Base-by-base conservation (phyloP, 2,329 filamentous ascomycete genomes). In the Fusarium albidum region DNA sequence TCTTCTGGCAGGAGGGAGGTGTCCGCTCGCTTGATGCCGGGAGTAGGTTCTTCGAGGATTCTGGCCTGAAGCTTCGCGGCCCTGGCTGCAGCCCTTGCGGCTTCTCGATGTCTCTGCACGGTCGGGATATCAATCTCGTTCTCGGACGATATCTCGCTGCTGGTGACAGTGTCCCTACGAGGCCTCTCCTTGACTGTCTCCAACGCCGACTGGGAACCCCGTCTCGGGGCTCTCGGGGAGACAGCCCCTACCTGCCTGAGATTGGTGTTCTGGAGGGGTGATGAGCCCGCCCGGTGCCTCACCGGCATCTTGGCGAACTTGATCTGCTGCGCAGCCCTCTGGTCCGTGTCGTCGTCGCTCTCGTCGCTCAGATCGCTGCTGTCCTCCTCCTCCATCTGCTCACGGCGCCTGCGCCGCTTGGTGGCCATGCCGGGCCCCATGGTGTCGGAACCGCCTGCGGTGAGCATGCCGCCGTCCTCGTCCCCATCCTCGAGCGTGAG, bases 221-320 rank as follows among this genome's bases (percentile, higher is more conserved):
- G 79, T 14, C 89, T 79, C 14, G 70, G 75, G 45, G 77, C 72
- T 5, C 80, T 75, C 6, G 80, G 81, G 3, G 82, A 82, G 3
- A 79, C 73, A 42, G 76, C 71, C 9, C 67, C 68, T n/a, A 73
- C 74, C 54, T 88, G 86, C 37, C 81, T 80, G 21, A 85, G 73
- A 53, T 82, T 85, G 13, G 86, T 87, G 12, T 82, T 84, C 61
- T 91, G 87, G 31, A 90, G 87, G 4, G 94, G 94, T 40, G 94
- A 97, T 1, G 93, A 97, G 10, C 91, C 94, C 21, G 93, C 91
- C 49, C 94, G 87, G 62, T 86, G 87, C 26, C 93, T 85, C 35
- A 96, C 83, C 1, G 95, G 94, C 91, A 97, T 94, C 75, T 98
- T 98, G 41, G 90, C 87, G 73, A 99, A 99, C 69, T 94, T 93